Percentiles rank a stretch among this genome's conserved stretches.
Evolutionary conservation across 805 yeast genomes (phyloP).

Genomic region (Naumovozyma castellii): DNA sequence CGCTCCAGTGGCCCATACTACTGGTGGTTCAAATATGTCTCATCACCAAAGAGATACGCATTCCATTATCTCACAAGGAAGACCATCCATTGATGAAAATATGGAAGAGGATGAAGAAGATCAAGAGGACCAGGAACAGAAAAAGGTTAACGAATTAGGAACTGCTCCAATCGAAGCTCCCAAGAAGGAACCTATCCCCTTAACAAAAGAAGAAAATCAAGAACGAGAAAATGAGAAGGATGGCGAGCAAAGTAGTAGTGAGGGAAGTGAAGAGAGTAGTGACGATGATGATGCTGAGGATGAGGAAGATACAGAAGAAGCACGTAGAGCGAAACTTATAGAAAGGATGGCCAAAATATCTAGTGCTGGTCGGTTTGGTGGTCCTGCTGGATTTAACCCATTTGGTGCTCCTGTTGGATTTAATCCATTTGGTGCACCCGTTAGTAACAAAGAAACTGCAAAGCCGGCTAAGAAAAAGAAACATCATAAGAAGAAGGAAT

Average conservation of each 20-base stretch:
- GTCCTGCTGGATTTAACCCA: slow-evolving; percentile 35
- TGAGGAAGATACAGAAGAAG: slow-evolving; percentile 68
- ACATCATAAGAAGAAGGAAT: slow-evolving; percentile 16
- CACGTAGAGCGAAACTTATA: slow-evolving; percentile 64
- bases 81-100: not conserved
- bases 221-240: slow-evolving; percentile 7
- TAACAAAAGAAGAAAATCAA: not conserved
- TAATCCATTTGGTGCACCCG: slow-evolving; percentile 8
- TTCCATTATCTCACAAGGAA: not conserved
- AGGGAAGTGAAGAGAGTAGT: slow-evolving; percentile 40
- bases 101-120: not conserved
- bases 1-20: not conserved
- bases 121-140: not conserved
- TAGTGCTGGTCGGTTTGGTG: slow-evolving; percentile 69
- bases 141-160: not conserved
- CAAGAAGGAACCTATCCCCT: not conserved
- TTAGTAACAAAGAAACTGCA: slow-evolving; percentile 6
- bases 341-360: slow-evolving; percentile 96
- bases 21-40: slow-evolving; percentile 5
- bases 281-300: slow-evolving; percentile 40
- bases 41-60: slow-evolving; percentile 13
- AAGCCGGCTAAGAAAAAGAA: slow-evolving; percentile 21
- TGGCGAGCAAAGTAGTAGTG: slow-evolving; percentile 22
- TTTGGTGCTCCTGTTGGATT: slow-evolving; percentile 29
- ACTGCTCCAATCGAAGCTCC: not conserved